Base-by-base conservation (phyloP, 768 basidiomycete species). In the Leccinum longicurvipes region DNA sequence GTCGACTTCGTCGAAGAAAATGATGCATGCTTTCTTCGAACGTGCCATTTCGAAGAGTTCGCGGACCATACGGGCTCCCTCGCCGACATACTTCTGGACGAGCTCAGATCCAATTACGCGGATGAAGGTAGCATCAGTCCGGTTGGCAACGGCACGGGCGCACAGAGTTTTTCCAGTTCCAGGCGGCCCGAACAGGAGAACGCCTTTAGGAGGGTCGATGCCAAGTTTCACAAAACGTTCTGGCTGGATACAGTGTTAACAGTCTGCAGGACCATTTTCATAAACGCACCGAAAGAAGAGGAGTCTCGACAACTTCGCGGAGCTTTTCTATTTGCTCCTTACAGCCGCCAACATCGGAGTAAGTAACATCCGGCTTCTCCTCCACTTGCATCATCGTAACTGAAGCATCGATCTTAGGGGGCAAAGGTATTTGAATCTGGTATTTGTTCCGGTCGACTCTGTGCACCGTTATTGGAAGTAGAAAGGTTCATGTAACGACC, bases 321-420 rank as follows among this genome's bases (percentile, higher is more conserved):
- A 99, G 80, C 76, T 98, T 98, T 79, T 99, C 97, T 61, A 98
- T 98, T 73, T 98, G 97, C 69, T 98, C 97, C 75, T 98, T 98
- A 75, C 97, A 98, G 5, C 97, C 97, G 58, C 97, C 97, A 53
- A 99, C 82, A 67, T 98, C 97, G 3, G 93, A 94, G 70, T 98
- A 98, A 3, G 96, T 98, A 36, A 98, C 93, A 64, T 97, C 94
- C 0, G 96, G 95, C 71, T 97, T 95, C 76, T 98, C 96, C 71
- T 98, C 96, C 21, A 98, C 96, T 74, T 96, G 93, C 97, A 99
- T 99, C 96, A 98, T 98, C 12, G 97, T 98, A 1, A 99, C 97
- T 0, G 94, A 96, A 4, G 97, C 93, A 70, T 99, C 97, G 61
- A 99, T 99, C 78, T 98, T 98, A 23, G 97, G 96, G 36, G 97